Base-by-base conservation (phyloP, 2,329 filamentous ascomycete genomes). In the Cladophialophora yegresii region DNA sequence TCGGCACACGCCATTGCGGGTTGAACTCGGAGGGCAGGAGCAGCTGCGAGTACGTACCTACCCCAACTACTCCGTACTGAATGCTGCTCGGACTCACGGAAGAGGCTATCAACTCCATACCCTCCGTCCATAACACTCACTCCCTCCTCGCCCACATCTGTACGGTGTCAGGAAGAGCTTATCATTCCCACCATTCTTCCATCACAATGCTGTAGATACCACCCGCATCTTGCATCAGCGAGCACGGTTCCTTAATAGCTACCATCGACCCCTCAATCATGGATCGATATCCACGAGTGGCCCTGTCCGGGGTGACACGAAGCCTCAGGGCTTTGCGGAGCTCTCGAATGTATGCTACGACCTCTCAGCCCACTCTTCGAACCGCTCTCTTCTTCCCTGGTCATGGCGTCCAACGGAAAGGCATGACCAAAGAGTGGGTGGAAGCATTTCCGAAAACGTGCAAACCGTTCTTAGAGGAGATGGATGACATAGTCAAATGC, bases 391-490 rank as follows among this genome's bases (percentile, higher is more conserved):
- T 82, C 68, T 81, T 81, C 64, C 80, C 80, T 67, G 80, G 79
- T 77, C 92, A 96, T 79, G 92, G 92, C 71, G 92, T 96, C 20
- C 92, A 96, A 76, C 88, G 90, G 74, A 89, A 96, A 58, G 91
- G 91, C 77, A 96, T 96, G 92, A 83, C 91, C 63, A 86, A 84
- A 36, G 88, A 91, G 51, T 97, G 93, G 92, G 82, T 96, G 70
- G 86, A 92, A 72, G 88, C 89, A 64, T 98, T 97, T 75, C 93
- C 93, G 12, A 77, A 80, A 60, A 96, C 90, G 30, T 88, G 90
- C 28, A 83, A 84, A 50, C 86, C 86, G n/a, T 84, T 96, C 60
- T 79, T 96, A 67, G 87, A 96, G 69, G 90, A 96, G 77, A 92
- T 96, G 76, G 92, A 98, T 79, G 80, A 87, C 49, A 85, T 86